Percentiles rank a stretch among this genome's conserved stretches.
Evolutionary conservation across 495 filamentous ascomycete species (phyloP).

Genomic region (Lindgomyces ingoldianus): DNA sequence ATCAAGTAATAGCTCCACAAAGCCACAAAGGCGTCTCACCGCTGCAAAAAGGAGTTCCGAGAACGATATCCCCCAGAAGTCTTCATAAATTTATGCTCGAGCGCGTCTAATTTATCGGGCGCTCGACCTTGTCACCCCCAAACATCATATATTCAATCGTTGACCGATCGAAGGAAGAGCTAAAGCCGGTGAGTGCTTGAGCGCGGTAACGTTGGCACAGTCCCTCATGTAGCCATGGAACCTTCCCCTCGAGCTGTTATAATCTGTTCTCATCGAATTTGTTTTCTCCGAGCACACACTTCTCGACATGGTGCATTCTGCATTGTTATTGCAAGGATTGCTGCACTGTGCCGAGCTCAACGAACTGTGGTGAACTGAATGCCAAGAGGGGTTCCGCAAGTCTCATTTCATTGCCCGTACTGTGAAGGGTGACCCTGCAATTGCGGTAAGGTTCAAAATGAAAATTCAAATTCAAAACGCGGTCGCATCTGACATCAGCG

Average conservation of each 20-base stretch:
- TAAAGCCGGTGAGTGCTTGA: neutral
- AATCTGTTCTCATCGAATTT: too few species aligned
- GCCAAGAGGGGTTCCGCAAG: neutral
- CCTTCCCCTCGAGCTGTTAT: too few species aligned
- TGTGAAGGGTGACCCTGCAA: neutral
- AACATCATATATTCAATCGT: too few species aligned
- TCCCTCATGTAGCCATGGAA: neutral
- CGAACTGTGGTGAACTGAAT: neutral
- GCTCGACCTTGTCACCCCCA: too few species aligned
- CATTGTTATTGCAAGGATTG: neutral
- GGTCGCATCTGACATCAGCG: neutral
- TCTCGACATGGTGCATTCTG: neutral
- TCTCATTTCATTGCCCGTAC: neutral
- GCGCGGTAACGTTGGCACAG: neutral
- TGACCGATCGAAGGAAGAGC: neutral
- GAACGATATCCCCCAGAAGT: slow-evolving; percentile 2
- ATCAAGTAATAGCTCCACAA: neutral
- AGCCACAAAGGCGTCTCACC: neutral
- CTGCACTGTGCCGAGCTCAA: neutral
- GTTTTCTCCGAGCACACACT: too few species aligned
- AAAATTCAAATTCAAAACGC: neutral
- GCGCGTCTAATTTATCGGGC: too few species aligned
- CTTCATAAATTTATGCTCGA: neutral
- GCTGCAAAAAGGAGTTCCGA: neutral
- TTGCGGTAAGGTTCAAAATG: neutral